phyloP scores from a whole-genome alignment of 495 filamentous ascomycete species.

The Penicillium angulare region DNA sequence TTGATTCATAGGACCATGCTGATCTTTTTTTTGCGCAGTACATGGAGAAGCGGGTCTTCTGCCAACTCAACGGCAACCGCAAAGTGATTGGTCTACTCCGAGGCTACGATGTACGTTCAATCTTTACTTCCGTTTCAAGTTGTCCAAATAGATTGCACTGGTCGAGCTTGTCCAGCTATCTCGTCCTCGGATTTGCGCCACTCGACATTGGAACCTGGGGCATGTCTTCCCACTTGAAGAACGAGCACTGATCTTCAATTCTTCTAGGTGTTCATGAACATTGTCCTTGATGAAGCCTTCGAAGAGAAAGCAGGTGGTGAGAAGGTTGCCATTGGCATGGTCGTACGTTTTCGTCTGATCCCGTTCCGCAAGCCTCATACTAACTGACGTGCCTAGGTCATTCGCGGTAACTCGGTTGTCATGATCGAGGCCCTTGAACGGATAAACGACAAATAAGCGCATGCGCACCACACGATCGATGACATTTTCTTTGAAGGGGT shows the following conservation, averaged over 20 bases:
- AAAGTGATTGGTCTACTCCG: slow-evolving; percentile 93
- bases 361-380: background rate
- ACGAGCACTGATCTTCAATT: slow-evolving; percentile 3
- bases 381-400: slow-evolving; percentile 46
- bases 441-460: slow-evolving; percentile 51
- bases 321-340: slow-evolving; percentile 89
- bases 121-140: background rate
- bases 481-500: slow-evolving; percentile 19
- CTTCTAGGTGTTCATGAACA: slow-evolving; percentile 93
- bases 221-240: background rate
- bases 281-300: slow-evolving; percentile 96
- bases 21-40: slow-evolving; percentile 69
- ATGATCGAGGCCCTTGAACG: slow-evolving; percentile 81
- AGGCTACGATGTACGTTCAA: slow-evolving; percentile 82
- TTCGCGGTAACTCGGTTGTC: slow-evolving; percentile 92
- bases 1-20: no score
- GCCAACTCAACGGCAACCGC: slow-evolving; percentile 94
- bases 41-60: slow-evolving; percentile 97
- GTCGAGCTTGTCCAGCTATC: background rate
- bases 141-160: background rate
- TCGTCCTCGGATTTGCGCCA: background rate
- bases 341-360: slow-evolving; percentile 58
- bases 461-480: slow-evolving; percentile 9
- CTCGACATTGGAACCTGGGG: background rate
- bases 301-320: slow-evolving; percentile 92